phyloP scores from a whole-genome alignment of 2,329 filamentous ascomycete species.

The Monilinia vaccinii-corymbosi region DNA sequence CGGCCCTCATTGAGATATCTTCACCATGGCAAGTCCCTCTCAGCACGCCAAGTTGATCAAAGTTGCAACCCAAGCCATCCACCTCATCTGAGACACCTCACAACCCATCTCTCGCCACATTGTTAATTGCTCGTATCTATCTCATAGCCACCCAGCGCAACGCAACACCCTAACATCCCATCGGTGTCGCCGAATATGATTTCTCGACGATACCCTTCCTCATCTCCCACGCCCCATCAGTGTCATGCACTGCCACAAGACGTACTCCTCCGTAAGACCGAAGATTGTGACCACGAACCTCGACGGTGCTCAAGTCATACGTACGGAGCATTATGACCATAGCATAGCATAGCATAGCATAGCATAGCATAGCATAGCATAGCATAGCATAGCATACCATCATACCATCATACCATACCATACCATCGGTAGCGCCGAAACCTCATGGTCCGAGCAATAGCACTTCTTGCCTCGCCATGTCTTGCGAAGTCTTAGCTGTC shows the following conservation, averaged over 20 bases:
- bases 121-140: no score
- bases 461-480: background rate
- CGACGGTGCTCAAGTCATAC: background rate
- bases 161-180: background rate
- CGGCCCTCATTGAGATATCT: no score
- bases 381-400: no score
- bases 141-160: no score
- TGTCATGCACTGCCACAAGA: background rate
- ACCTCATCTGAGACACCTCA: background rate
- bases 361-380: no score
- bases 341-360: no score
- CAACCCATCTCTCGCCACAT: background rate
- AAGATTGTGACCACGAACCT: background rate
- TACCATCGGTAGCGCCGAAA: background rate
- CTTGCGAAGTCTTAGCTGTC: background rate
- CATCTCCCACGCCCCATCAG: background rate
- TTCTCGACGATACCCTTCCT: background rate
- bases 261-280: no score
- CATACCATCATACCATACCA: no score
- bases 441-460: background rate
- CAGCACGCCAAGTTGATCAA: background rate
- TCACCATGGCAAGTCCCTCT: background rate
- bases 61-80: background rate
- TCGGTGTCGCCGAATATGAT: background rate
- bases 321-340: no score